Conservation (phyloP, 2,329 filamentous ascomycete species). For the Colletotrichum cuscutae region DNA sequence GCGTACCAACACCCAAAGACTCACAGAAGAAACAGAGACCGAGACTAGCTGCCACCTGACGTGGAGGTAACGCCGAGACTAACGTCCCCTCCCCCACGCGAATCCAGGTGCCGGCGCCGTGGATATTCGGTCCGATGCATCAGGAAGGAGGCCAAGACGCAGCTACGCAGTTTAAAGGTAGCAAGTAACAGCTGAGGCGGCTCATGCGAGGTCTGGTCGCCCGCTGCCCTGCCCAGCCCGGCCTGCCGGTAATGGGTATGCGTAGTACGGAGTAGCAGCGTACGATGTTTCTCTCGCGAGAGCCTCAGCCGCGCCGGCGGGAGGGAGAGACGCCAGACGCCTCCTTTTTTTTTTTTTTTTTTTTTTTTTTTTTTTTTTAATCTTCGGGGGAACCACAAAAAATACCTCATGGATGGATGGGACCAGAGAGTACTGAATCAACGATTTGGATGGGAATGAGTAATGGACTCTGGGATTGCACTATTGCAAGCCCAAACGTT, state of each 20-base stretch:
- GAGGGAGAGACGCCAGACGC: not conserved
- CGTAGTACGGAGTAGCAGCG: no score
- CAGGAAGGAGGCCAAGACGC: no score
- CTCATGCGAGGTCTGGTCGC: not conserved
- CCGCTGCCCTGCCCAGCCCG: no score
- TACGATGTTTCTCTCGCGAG: not conserved
- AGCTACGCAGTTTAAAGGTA: no score
- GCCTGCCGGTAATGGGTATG: not conserved
- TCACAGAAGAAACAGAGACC: not conserved
- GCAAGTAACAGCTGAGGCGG: not conserved
- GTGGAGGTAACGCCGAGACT: conserved; percentile 7
- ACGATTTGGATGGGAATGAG: not conserved
- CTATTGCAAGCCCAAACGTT: not conserved
- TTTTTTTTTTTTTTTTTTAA: not conserved
- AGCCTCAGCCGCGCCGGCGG: not conserved
- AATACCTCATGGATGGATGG: not conserved
- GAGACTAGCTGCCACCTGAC: not conserved
- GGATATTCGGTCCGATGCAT: conserved; percentile 18
- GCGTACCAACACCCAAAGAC: not conserved
- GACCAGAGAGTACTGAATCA: no score
- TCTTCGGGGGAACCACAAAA: not conserved
- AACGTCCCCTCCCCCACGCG: conserved; percentile 1
- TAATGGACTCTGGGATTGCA: not conserved
- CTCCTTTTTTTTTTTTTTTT: not conserved
- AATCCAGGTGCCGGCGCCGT: not conserved